Base-by-base conservation (phyloP, 1,284 basidiomycete species). In the Microbotryum violaceum region DNA sequence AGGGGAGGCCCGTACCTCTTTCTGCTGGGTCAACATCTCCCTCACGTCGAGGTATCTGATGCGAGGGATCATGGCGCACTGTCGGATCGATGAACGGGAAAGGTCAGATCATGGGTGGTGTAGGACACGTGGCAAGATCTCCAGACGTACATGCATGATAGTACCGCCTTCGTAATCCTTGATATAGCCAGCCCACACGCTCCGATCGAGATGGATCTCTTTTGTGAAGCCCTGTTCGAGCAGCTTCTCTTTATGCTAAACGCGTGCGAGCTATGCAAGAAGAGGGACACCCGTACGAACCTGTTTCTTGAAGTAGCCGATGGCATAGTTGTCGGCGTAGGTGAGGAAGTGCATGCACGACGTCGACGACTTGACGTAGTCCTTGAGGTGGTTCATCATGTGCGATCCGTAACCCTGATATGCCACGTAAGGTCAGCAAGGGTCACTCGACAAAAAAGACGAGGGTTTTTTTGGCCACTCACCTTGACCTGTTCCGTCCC, bases 101-200 rank as follows among this genome's bases (percentile, higher is more conserved):
- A 31, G 27, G 48, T 42, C 8, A 14, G 46, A 9, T 42, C 46
- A 47, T 42, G 37, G 44, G 49, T 1, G 1, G n/a, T 12, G 25
- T 14, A 6, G 2, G 16, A 4, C 31, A 47, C 25, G 10, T 3
- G 1, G 18, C 1, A 16, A 37, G 20, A 60, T 31, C 55, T 25
- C 9, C 37, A 29, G 48, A 16, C 21, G 23, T 58, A 76, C 78
- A 76, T 96, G 92, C 94, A 98, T 97, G 78, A 98, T 89, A 51
- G 96, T 99, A n/a, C 92, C 94, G 53, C 96, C 96, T 75, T 99
- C 96, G 76, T 99, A 99, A 75, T 99, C 96, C 76, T 98, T 99
- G 84, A 99, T 98, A 76, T 99, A 98, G 1, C 94, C 96, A 1
- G 94, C 93, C 96, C 96, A 99, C 4, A 88, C 81, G 2, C 89